Conservation (phyloP, 306 rosid genomes). For the Lagenaria siceraria region DNA sequence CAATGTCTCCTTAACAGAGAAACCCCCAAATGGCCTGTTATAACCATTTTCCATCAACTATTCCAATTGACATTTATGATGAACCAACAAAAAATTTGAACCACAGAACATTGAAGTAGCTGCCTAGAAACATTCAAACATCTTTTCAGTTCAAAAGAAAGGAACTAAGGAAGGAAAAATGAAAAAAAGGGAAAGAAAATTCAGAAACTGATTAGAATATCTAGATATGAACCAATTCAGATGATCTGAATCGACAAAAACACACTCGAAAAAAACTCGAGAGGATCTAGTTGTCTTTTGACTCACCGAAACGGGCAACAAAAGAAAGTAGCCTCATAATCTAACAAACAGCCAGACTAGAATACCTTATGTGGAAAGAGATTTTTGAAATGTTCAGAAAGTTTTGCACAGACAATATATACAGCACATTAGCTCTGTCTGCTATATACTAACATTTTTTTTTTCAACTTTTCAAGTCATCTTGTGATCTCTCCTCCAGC, state of each 20-base stretch:
- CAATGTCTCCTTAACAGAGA: neutral
- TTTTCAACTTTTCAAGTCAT: neutral
- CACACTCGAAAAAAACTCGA: neutral
- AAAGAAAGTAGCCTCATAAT: neutral
- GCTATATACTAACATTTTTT: neutral
- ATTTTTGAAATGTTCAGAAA: conserved; percentile 3
- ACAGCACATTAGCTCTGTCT: conserved; percentile 11
- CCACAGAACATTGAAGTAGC: neutral
- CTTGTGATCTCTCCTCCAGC: conserved; percentile 2
- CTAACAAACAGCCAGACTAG: neutral
- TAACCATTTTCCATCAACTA: neutral
- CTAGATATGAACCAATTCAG: neutral
- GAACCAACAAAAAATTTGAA: neutral
- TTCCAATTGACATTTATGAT: neutral
- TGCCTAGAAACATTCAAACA: neutral
- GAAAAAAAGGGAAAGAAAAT: neutral
- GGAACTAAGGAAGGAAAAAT: neutral
- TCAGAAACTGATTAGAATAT: neutral
- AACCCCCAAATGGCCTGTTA: neutral
- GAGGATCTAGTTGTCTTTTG: neutral
- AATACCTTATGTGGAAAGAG: neutral
- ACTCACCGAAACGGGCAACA: neutral
- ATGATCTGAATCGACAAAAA: conserved; percentile 1
- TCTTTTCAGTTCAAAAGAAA: neutral
- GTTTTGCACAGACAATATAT: conserved; percentile 8